Base-by-base conservation (phyloP, 352 stramenopile species). In the Pythium utonaiense region DNA sequence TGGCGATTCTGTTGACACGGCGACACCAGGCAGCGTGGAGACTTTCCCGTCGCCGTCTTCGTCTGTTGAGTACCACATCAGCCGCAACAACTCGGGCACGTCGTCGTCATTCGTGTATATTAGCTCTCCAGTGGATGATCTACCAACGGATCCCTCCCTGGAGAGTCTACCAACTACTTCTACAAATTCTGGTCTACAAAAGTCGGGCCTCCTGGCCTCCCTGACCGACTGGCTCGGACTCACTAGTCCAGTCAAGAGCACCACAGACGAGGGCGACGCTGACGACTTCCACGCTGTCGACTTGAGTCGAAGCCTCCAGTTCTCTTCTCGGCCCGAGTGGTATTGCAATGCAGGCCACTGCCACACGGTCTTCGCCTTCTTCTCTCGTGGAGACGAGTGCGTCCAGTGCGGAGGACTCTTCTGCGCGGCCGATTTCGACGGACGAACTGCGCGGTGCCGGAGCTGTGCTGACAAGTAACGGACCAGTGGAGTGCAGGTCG, bases 341-440 rank as follows among this genome's bases (percentile, higher is more conserved):
- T 92, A 89, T 51, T 92, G 83, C 69, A 90, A 92, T 49, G 70
- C 75, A 10, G 36, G 49, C 1, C 54, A 72, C 3, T 92, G 83
- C 55, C 80, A 90, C 60, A 60, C 49, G 8, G 78, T 92, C 13
- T 92, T 92, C 33, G 67, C 71, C 6, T 77, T 92, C 60, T 90
- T 90, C 53, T 73, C 77, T 0, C 73, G 83, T 24, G 69, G 68
- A 5, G 66, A 74, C 24, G 70, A 83, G 21, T 92, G 83, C 51
- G 49, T 21, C 13, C 54, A 69, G 9, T 92, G 83, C 38, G 61
- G 66, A 1, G 77, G 78, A 22, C 73, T 75, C 44, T 90, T 90
- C 54, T 92, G 82, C 62, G 73, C 69, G 9, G 52, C 69, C 16
- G 71, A 91, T 54, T 79, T 78, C 16, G 57, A 83, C 21, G 38